These are phyloP conservation scores for Fusarium newnesense DNA, from an alignment of 2,329 filamentous ascomycete genomes.

Conservation along the genomic window DNA sequence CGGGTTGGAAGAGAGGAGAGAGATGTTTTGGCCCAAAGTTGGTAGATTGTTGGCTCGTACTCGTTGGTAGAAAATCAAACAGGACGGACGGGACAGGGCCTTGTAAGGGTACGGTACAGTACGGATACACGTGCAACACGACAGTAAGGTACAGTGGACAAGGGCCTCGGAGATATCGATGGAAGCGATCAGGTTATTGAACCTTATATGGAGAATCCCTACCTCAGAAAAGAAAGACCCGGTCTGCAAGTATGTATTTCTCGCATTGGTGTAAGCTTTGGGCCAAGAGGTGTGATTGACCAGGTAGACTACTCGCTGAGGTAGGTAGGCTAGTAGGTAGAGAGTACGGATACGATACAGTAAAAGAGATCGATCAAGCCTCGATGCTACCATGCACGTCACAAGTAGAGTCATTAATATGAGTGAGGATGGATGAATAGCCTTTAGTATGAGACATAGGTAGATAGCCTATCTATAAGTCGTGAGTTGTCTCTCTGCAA, in stretches of 20 bases:
- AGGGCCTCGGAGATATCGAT: background rate
- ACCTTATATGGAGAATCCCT: background rate
- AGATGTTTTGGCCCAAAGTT: background rate
- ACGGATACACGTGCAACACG: background rate
- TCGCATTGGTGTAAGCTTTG: background rate
- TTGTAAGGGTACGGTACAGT: background rate
- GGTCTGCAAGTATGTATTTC: slow-evolving; percentile 11
- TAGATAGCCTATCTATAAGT: background rate
- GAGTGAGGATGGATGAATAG: background rate
- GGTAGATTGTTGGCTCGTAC: background rate
- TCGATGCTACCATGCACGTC: slow-evolving; percentile 8
- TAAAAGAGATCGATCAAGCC: slow-evolving; percentile 16
- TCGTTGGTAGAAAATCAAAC: slow-evolving; percentile 27
- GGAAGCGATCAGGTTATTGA: background rate
- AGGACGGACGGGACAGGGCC: background rate
- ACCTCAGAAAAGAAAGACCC: background rate
- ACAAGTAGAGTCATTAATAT: background rate
- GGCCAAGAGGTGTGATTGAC: background rate
- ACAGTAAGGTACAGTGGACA: background rate
- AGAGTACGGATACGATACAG: background rate
- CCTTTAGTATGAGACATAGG: background rate
- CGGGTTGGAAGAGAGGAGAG: background rate
- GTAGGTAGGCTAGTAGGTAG: background rate
- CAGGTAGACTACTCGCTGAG: background rate
- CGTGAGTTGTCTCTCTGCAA: background rate